phyloP scores from a whole-genome alignment of 805 yeast genomes.

The Zygosaccharomyces gambellarensis region DNA sequence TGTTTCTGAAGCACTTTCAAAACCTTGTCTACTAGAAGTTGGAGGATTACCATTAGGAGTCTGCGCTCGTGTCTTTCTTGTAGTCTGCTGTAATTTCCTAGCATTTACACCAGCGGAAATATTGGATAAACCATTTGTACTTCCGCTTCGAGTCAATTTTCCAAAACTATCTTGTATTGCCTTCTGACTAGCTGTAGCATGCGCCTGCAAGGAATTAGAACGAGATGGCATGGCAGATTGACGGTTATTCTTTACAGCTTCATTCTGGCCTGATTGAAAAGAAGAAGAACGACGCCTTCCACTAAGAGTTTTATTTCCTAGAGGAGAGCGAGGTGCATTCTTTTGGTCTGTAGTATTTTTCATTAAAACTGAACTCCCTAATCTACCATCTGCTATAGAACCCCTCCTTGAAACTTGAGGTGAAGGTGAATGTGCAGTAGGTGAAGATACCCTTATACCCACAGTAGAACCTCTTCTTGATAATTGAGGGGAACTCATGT shows the following conservation, averaged over 20 bases:
- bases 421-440: slow-evolving; percentile 7
- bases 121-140: not conserved
- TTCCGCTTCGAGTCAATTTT: slow-evolving; percentile 7
- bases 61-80: slow-evolving; percentile 1
- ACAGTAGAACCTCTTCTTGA: slow-evolving; percentile 21
- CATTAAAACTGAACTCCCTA: slow-evolving; percentile 2
- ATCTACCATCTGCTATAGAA: slow-evolving; percentile 13
- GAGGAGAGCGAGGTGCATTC: slow-evolving; percentile 1
- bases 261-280: slow-evolving; percentile 24
- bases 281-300: slow-evolving; percentile 34
- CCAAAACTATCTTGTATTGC: slow-evolving; percentile 25
- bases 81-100: not conserved
- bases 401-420: slow-evolving; percentile 21
- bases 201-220: slow-evolving; percentile 31
- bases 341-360: slow-evolving; percentile 9
- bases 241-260: slow-evolving; percentile 2
- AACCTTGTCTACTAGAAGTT: not conserved
- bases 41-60: slow-evolving; percentile 1
- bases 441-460: slow-evolving; percentile 8
- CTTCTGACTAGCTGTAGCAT: slow-evolving; percentile 27
- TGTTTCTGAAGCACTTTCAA: not conserved
- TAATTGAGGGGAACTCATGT: slow-evolving; percentile 15
- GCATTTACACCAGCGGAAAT: slow-evolving; percentile 4
- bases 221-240: slow-evolving; percentile 14
- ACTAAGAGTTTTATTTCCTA: slow-evolving; percentile 6